Percentiles rank a stretch among this genome's conserved stretches.
These are phyloP conservation scores for Microdochium nivale DNA, from an alignment of 2,329 filamentous ascomycete genomes.

Conservation along the genomic window DNA sequence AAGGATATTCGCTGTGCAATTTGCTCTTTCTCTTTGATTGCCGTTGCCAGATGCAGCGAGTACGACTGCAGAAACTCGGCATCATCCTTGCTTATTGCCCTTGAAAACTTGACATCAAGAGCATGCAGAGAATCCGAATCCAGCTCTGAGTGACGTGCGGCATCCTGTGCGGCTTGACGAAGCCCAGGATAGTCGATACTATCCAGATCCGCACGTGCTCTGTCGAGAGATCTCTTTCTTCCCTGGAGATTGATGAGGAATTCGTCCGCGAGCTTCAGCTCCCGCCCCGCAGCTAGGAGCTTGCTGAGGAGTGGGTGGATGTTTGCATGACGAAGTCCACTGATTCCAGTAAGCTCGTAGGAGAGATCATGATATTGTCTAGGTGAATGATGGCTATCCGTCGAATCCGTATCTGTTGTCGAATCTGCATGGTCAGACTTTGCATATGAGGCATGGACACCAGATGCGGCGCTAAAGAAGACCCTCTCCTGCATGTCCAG, in stretches of 20 bases:
- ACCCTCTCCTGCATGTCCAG: slow-evolving; percentile 13
- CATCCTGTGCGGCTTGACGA: background rate
- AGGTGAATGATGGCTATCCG: background rate
- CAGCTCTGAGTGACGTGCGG: background rate
- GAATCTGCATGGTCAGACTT: slow-evolving; percentile 7
- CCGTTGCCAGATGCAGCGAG: background rate
- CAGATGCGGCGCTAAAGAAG: slow-evolving; percentile 15
- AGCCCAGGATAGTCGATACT: background rate
- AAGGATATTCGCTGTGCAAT: background rate
- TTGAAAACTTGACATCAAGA: background rate
- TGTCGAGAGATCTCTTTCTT: background rate
- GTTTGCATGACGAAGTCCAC: background rate
- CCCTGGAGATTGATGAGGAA: background rate
- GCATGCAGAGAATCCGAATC: background rate
- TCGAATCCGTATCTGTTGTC: slow-evolving; percentile 10
- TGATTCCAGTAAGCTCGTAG: background rate
- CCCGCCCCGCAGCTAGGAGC: background rate
- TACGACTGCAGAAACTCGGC: background rate
- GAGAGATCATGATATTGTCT: background rate
- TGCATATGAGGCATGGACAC: slow-evolving; percentile 5
- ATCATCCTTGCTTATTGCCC: background rate
- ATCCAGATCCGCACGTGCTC: background rate
- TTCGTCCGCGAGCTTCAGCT: background rate
- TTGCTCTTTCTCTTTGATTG: background rate
- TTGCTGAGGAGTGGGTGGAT: background rate